Evolutionary conservation across 176 grass and related monocot species (phyloP), one percentile per base, ranked within the genome.

Genomic region (Zoysia japonica): DNA sequence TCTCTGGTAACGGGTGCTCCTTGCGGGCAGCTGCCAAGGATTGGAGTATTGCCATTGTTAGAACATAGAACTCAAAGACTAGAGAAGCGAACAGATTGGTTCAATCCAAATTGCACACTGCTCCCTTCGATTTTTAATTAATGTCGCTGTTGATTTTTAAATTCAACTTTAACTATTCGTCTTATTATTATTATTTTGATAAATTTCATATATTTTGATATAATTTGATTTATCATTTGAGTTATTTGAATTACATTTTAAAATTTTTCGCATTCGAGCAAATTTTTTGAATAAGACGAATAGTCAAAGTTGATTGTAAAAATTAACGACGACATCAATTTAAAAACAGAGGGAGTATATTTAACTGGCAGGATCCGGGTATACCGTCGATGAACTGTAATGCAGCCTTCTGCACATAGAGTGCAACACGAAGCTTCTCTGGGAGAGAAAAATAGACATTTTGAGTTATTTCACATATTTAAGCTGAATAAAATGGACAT

Each of bases 341-440:
- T 28, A 28, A 28, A 0, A 28, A 28, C 28, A 0, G 28, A 0
- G 28, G 28, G 28, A 28, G 28, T 28, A 28, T 14, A 70, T 2
- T 48, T 65, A 48, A 61, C 28, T 14, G 56, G 44, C 11, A 82
- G 13, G 55, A 19, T 48, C 16, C 11, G 76, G 28, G 11, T 7
- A 35, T 84, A 90, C 95, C 96, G 60, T 98, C 92, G 87, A 94
- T 94, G 79, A 98, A 98, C 74, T 88, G 82, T 36, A 98, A 78
- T 39, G 96, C 96, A n/a, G 96, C 96, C 59, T 88, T 92, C 80
- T 98, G 92, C 10, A 93, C 91, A 74, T 85, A 89, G 16, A 97
- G 85, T 9, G 95, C 95, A 48, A 97, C 85, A 56, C 95, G 89
- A 78, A 97, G 89, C 80, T 91, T 97, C 53, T 97, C 94, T 97